Evolutionary conservation across 495 filamentous ascomycete genomes (phyloP), one percentile per base, ranked within the genome.

Genomic region (Cairneyella variabilis): DNA sequence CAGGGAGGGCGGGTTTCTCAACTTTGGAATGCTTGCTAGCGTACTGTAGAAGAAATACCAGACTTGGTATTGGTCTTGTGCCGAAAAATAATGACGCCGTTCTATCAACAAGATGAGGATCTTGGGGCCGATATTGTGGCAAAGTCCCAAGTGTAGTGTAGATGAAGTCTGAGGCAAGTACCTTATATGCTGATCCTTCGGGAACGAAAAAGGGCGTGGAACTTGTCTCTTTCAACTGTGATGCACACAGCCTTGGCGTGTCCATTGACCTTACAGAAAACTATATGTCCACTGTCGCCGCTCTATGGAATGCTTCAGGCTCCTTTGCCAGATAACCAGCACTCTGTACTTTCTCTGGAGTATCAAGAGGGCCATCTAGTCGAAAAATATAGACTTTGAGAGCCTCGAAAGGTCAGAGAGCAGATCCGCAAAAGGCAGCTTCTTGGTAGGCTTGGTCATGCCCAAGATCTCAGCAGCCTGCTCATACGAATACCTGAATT

Each of bases 61-160:
- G 5, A 73, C 64, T 0, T 69, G 72, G 18, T 64, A 63, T 16
- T 65, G 64, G 26, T 65, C 53, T 48, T 60, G 58, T 38, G 21
- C 27, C 25, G 5, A 51, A 39, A 4, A 14, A 28, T 41, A 26
- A n/a, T n/a, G 9, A 20, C 16, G 5, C 2, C 36, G n/a, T 26
- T 4, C 3, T 46, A n/a, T n/a, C 30, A 23, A 43, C 3, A 44
- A 51, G 54, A 37, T 43, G 44, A n/a, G 36, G 4, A 54, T 54
- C 51, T 23, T 37, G 47, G 9, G 43, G 51, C 2, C 69, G 65
- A 53, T 56, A 37, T 39, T 73, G 70, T 3, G 70, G 66, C n/a
- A 73, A 47, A 12, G 71, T 12, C 75, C 74, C 0, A 75, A 64
- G 3, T n/a, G 64, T 74, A 3, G 74, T 73, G 47, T 69, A 58